phyloP scores from a whole-genome alignment of 257 asterid genomes.

The Nicotiana knightiana region DNA sequence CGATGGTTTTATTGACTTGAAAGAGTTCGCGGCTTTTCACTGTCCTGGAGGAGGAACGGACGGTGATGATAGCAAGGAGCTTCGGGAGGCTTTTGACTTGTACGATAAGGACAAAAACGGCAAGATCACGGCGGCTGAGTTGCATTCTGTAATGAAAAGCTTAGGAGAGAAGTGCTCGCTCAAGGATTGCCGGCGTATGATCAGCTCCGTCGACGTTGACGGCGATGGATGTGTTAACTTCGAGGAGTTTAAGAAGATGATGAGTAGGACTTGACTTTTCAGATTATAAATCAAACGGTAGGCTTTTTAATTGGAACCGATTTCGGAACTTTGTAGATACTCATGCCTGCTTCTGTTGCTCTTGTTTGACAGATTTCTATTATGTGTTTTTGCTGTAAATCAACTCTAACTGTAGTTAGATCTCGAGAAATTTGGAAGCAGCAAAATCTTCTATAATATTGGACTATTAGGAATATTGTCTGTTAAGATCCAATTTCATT shows the following conservation, averaged over 20 bases:
- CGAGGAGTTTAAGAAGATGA: conserved; percentile 88
- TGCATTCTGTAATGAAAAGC: conserved; percentile 51
- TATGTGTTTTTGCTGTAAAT: not conserved
- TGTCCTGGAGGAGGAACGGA: conserved; percentile 28
- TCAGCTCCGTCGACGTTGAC: conserved; percentile 69
- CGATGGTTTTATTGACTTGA: conserved; percentile 76
- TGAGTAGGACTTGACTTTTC: conserved; percentile 31
- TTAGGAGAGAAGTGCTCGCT: conserved; percentile 75
- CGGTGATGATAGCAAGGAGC: conserved; percentile 35
- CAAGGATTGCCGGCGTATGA: conserved; percentile 73
- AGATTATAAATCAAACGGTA: conserved; percentile 1
- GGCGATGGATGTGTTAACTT: conserved; percentile 89
- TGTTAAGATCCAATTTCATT: not conserved
- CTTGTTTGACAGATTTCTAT: not conserved
- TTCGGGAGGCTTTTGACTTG: conserved; percentile 69
- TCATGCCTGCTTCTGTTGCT: not conserved
- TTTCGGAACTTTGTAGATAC: not conserved
- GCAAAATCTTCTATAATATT: not conserved
- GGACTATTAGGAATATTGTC: not conserved
- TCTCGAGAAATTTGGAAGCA: not conserved
- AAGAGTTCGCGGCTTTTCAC: conserved; percentile 68
- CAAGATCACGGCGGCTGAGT: conserved; percentile 64
- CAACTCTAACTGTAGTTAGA: not conserved
- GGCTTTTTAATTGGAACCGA: not conserved
- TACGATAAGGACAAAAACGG: conserved; percentile 84